These are phyloP conservation scores for Viola odorata DNA, from an alignment of 345 rosid genomes.

Conservation along the genomic window DNA sequence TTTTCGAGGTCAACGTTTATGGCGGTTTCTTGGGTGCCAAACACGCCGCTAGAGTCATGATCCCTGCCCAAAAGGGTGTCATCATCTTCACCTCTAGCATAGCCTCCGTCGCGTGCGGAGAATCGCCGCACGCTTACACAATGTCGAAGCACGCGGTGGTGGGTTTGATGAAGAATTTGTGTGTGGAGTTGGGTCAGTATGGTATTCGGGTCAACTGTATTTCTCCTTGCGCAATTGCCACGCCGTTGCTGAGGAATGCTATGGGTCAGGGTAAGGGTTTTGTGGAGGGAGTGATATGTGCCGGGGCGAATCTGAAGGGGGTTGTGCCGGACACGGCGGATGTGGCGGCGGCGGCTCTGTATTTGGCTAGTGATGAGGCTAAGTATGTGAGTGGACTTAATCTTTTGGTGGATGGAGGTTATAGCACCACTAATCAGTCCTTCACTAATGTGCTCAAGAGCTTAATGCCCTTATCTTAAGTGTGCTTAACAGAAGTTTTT, in stretches of 20 bases:
- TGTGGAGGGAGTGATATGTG: slow-evolving; percentile 20
- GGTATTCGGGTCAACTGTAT: slow-evolving; percentile 38
- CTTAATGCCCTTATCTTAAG: neutral
- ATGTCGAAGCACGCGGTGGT: slow-evolving; percentile 43
- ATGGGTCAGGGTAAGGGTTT: slow-evolving; percentile 18
- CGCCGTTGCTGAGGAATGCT: slow-evolving; percentile 28
- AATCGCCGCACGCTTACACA: slow-evolving; percentile 31
- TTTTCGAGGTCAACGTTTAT: slow-evolving; percentile 30
- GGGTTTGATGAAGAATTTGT: slow-evolving; percentile 39
- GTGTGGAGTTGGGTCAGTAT: slow-evolving; percentile 37
- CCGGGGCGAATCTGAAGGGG: slow-evolving; percentile 34
- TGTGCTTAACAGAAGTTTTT: too few species aligned
- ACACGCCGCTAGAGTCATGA: slow-evolving; percentile 47
- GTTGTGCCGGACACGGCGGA: slow-evolving; percentile 23
- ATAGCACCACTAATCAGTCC: slow-evolving; percentile 28
- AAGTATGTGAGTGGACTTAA: slow-evolving; percentile 39
- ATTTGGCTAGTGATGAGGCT: slow-evolving; percentile 33
- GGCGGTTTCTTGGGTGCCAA: slow-evolving; percentile 43
- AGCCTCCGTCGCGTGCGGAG: slow-evolving; percentile 23
- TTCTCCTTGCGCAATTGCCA: slow-evolving; percentile 30
- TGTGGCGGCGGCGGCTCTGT: slow-evolving; percentile 41
- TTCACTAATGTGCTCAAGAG: slow-evolving; percentile 16
- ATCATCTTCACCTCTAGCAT: slow-evolving; percentile 41
- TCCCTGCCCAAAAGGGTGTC: slow-evolving; percentile 32
- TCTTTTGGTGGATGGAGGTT: slow-evolving; percentile 44